A percentile compares a stretch with the other conserved stretches of the same genome.
Conservation (phyloP, 495 filamentous ascomycete genomes). For the Neurospora hispaniola region DNA sequence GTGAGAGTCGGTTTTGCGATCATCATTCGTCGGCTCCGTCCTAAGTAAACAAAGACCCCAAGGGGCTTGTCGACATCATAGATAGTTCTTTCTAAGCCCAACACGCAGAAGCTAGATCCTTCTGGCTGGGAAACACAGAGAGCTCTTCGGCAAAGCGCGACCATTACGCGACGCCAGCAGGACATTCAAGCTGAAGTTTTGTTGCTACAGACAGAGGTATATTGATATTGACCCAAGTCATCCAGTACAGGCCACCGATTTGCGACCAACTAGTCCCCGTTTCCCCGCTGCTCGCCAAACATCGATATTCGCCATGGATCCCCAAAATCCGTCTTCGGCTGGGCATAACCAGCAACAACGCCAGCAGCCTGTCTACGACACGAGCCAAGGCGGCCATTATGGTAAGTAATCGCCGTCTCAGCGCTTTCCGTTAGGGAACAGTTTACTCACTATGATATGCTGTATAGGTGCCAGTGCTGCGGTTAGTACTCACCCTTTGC, state of each 20-base stretch:
- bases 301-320: conserved; percentile 30
- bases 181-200: not conserved
- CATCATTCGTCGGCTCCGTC: not conserved
- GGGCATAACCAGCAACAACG: conserved; percentile 26
- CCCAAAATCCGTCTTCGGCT: conserved; percentile 32
- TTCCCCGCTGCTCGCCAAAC: conserved; percentile 1
- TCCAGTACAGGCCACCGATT: conserved; percentile 5
- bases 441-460: conserved; percentile 14
- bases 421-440: not conserved
- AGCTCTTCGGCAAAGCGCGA: not conserved
- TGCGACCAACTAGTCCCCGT: conserved; percentile 1
- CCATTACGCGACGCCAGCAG: not conserved
- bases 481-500: conserved; percentile 40
- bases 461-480: conserved; percentile 65
- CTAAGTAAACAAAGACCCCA: conserved; percentile 2
- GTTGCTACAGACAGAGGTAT: not conserved
- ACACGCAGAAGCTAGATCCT: not conserved
- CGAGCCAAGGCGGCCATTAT: conserved; percentile 76
- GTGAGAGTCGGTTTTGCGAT: conserved; percentile 7
- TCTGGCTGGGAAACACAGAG: not conserved
- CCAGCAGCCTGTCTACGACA: conserved; percentile 65
- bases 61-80: not conserved
- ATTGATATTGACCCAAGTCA: conserved; percentile 1
- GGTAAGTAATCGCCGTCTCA: conserved; percentile 44
- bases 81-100: not conserved